phyloP scores from a whole-genome alignment of 495 filamentous ascomycete genomes.

The Lophium mytilinum region DNA sequence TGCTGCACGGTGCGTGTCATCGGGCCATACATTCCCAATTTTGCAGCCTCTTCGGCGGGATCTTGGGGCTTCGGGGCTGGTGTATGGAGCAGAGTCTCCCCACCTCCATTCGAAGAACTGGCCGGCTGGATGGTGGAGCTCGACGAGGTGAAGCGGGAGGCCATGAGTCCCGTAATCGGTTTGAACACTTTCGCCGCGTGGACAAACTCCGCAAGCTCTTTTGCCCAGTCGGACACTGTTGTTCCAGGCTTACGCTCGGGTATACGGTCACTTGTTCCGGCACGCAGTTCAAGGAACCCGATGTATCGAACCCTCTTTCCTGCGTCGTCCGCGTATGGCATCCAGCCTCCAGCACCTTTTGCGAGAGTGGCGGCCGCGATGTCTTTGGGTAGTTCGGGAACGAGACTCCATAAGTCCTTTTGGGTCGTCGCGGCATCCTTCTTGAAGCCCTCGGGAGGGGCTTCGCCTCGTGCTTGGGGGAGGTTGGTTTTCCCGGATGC shows the following conservation, averaged over 20 bases:
- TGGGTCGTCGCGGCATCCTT: slow-evolving; percentile 50
- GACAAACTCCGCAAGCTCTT: slow-evolving; percentile 78
- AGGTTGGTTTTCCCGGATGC: slow-evolving; percentile 69
- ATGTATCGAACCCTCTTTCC: slow-evolving; percentile 71
- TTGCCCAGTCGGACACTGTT: slow-evolving; percentile 64
- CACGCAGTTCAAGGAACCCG: slow-evolving; percentile 68
- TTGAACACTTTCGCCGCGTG: slow-evolving; percentile 88
- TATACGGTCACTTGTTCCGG: slow-evolving; percentile 51
- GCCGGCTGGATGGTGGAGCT: slow-evolving; percentile 40
- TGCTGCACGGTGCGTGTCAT: slow-evolving; percentile 66
- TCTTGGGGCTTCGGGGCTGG: slow-evolving; percentile 59
- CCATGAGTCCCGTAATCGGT: slow-evolving; percentile 85
- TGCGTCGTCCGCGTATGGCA: slow-evolving; percentile 80
- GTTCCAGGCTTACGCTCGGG: slow-evolving; percentile 51
- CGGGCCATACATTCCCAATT: slow-evolving; percentile 82
- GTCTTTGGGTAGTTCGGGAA: slow-evolving; percentile 68
- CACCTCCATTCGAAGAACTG: slow-evolving; percentile 33
- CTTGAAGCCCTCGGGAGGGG: slow-evolving; percentile 54
- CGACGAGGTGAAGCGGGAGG: slow-evolving; percentile 79
- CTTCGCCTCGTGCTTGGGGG: slow-evolving; percentile 68
- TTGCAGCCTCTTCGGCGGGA: slow-evolving; percentile 82
- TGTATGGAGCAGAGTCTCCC: slow-evolving; percentile 39
- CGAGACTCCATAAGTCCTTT: slow-evolving; percentile 51
- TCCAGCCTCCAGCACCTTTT: slow-evolving; percentile 64
- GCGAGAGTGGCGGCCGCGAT: slow-evolving; percentile 67